Base-by-base conservation (phyloP, 2,329 filamentous ascomycete genomes). In the Gremmenia infestans region DNA sequence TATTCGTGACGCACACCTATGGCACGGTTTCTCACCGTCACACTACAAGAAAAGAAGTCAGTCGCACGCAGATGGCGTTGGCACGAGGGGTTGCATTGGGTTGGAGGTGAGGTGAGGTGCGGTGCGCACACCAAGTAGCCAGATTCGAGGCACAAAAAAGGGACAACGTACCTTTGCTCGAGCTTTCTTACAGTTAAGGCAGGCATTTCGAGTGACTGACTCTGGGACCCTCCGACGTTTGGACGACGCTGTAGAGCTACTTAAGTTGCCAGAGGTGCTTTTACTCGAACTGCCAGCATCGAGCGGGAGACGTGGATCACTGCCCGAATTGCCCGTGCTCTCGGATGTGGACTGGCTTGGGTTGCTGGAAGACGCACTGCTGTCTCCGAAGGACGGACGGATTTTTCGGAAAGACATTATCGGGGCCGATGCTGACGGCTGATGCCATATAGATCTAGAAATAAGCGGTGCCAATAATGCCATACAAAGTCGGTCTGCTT, bases 131-230 rank as follows among this genome's bases (percentile, higher is more conserved):
- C 17, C 49, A 25, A 40, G 17, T 19, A 32, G 48, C 36, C 25
- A 52, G 39, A 42, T 37, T 46, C 25, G 32, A 12, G 50, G 32
- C 15, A 50, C 23, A n/a, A 11, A 39, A 47, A 23, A 25, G 52
- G 23, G 42, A 56, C n/a, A 3, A 61, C 64, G 54, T 55, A 72
- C 70, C 63, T 72, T 72, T 25, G 69, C 64, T 56, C 69, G 63
- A 17, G 69, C 68, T 49, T 70, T 70, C 54, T 70, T 72, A 56
- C 70, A 72, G 32, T 66, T 69, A 14, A 65, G 55, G 54, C 70
- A 72, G n/a, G 70, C 70, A 64, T 71, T 72, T 15, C 63, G 63
- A 49, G 69, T 71, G 1, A 71, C 65, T 7, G 62, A 67, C 19
- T 67, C 67, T n/a, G 68, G 68, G 9, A 67, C 67, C 55, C 67